Evolutionary conservation across 495 filamentous ascomycete genomes (phyloP).

Genomic region (Filosporella fistucella): DNA sequence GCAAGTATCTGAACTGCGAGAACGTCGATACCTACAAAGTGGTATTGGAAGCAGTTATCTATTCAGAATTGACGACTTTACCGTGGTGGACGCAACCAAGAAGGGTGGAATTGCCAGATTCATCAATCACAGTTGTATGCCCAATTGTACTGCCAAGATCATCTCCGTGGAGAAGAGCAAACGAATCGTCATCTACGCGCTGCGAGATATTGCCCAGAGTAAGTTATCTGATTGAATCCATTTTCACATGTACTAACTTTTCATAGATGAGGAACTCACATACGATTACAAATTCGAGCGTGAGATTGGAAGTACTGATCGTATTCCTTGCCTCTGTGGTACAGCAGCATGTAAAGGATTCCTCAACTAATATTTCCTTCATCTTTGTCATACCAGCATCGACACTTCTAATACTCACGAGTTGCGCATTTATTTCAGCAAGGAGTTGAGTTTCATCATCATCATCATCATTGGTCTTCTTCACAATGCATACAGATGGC

Average conservation of each 20-base stretch:
- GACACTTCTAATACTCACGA: neutral
- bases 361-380: slow-evolving; percentile 66
- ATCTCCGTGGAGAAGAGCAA: slow-evolving; percentile 99
- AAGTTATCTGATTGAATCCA: slow-evolving; percentile 37
- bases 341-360: slow-evolving; percentile 96
- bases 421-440: slow-evolving; percentile 1
- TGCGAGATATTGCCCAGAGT: slow-evolving; percentile 93
- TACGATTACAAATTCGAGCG: slow-evolving; percentile 99
- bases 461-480: slow-evolving; percentile 7
- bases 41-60: slow-evolving; percentile 97
- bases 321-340: slow-evolving; percentile 95
- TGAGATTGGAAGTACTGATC: slow-evolving; percentile 89
- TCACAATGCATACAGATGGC: slow-evolving; percentile 18
- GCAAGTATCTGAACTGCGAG: slow-evolving; percentile 91
- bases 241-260: slow-evolving; percentile 36
- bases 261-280: slow-evolving; percentile 89
- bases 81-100: slow-evolving; percentile 97
- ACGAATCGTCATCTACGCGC: slow-evolving; percentile 96
- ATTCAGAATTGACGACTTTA: slow-evolving; percentile 96
- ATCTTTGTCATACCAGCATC: neutral
- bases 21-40: slow-evolving; percentile 87
- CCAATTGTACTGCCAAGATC: slow-evolving; percentile 98
- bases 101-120: slow-evolving; percentile 96
- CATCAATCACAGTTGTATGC: slow-evolving; percentile 98
- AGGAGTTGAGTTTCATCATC: slow-evolving; percentile 10